These are phyloP conservation scores for Calonectria ilicicola DNA, from an alignment of 2,329 filamentous ascomycete genomes.

Conservation along the genomic window DNA sequence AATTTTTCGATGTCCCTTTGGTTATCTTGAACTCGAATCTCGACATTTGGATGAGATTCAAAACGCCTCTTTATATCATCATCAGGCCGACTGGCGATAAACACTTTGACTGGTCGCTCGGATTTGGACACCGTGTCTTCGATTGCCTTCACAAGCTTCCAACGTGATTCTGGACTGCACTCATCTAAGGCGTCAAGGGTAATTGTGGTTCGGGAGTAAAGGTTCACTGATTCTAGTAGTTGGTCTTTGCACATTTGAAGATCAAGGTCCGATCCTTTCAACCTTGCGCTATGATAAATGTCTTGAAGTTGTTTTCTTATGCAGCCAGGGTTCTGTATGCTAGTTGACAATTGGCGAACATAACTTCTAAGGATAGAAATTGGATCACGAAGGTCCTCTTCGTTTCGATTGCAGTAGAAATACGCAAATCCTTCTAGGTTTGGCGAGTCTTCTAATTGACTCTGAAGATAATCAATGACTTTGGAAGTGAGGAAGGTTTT, in stretches of 20 bases:
- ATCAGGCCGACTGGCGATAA: background rate
- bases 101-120: background rate
- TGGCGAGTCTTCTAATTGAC: background rate
- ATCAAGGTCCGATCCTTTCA: background rate
- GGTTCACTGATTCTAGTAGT: background rate
- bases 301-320: background rate
- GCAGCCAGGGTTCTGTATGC: background rate
- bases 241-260: background rate
- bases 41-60: background rate
- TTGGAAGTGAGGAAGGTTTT: background rate
- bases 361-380: background rate
- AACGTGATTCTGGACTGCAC: background rate
- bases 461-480: background rate
- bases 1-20: constrained; percentile 9
- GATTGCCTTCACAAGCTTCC: background rate
- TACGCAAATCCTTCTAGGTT: background rate
- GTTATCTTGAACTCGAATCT: background rate
- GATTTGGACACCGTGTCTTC: background rate
- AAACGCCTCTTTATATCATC: background rate
- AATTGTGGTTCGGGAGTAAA: background rate
- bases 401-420: constrained; percentile 6
- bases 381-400: background rate
- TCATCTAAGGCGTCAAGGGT: constrained; percentile 9
- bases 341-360: background rate
- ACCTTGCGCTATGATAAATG: background rate